Evolutionary conservation across 1,284 basidiomycete species (phyloP).

Genomic region (Apiotrichum sp.): DNA sequence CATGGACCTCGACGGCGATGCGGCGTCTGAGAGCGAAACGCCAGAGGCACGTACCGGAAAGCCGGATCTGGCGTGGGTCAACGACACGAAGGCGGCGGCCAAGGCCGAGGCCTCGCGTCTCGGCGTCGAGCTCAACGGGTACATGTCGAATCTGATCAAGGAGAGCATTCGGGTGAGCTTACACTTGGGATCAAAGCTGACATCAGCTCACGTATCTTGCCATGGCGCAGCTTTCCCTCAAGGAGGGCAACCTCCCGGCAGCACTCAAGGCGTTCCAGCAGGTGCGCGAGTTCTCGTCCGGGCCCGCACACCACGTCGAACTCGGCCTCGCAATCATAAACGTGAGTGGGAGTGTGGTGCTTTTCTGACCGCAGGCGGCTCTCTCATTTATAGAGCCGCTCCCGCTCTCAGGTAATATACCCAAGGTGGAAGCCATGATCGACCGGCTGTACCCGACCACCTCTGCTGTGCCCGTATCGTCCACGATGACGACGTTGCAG

Average conservation of each 20-base stretch:
- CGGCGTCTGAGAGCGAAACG: constrained; percentile 1
- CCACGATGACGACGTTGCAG: constrained; percentile 33
- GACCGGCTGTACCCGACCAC: constrained; percentile 32
- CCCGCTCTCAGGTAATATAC: constrained; percentile 31
- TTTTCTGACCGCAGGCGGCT: constrained; percentile 17
- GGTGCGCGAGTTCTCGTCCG: constrained; percentile 32
- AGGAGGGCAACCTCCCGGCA: constrained; percentile 23
- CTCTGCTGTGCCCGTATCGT: constrained; percentile 3
- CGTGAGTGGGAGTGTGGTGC: background rate
- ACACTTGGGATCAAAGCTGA: background rate
- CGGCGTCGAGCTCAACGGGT: constrained; percentile 39
- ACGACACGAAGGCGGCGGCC: constrained; percentile 17
- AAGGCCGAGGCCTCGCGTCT: constrained; percentile 29
- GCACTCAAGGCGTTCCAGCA: constrained; percentile 29
- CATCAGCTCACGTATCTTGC: constrained; percentile 41
- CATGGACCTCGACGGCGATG: constrained; percentile 17
- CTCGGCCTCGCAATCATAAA: constrained; percentile 33
- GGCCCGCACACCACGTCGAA: constrained; percentile 37
- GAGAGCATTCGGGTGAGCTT: constrained; percentile 41
- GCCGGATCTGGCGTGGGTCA: constrained; percentile 33
- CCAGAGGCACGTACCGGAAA: constrained; percentile 12
- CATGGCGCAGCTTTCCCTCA: constrained; percentile 32
- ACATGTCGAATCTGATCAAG: constrained; percentile 43
- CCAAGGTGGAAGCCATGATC: constrained; percentile 35
- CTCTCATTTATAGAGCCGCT: constrained; percentile 30